Evolutionary conservation across 202 grass and related monocot species (phyloP), one percentile per base, ranked within the genome.

Genomic region (Digitaria exilis): DNA sequence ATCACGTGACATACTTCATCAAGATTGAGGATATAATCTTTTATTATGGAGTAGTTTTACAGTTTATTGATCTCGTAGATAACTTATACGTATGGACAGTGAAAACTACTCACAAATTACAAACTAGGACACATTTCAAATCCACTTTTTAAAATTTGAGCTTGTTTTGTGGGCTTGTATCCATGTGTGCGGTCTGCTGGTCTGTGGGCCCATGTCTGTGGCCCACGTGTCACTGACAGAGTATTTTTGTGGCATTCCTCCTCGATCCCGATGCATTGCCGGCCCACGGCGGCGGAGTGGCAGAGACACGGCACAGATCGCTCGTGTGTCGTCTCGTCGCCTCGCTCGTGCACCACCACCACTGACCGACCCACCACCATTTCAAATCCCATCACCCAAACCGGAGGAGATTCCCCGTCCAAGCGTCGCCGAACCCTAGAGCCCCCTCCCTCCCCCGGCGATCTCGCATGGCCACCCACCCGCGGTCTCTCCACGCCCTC

Each of bases 401-500:
- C n/a, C 31, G 43, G 30, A 63, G 54, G 78, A 83, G 32, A 66
- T 71, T 77, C 83, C 24, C 19, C 28, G 65, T 15, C 34, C 62
- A 21, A 12, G 12, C 26, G 49, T 50, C 75, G 22, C 52, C 77
- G 65, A 92, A 88, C 89, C 88, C 87, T 88, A 82, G 5, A 50
- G 48, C 16, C 83, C 44, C n/a, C n/a, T n/a, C 11, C 11, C 2
- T 6, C 1, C n/a, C 9, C 42, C 42, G 57, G 57, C 69, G 71
- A 75, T 60, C 77, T 51, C 88, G 21, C 78, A 94, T 97, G 95
- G 85, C 92, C 21, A 71, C 89, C 35, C 70, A 62, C 71, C 80
- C 81, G 31, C 81, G 87, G 89, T 90, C 91, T 65, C 78, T 89
- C 67, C 93, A 94, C 80, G 83, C 59, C 26, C 79, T 83, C 60